Percentiles rank a stretch among this genome's conserved stretches.
phyloP scores from a whole-genome alignment of 225 moss, liverwort and hornwort genomes.

The Bryum argenteum region DNA sequence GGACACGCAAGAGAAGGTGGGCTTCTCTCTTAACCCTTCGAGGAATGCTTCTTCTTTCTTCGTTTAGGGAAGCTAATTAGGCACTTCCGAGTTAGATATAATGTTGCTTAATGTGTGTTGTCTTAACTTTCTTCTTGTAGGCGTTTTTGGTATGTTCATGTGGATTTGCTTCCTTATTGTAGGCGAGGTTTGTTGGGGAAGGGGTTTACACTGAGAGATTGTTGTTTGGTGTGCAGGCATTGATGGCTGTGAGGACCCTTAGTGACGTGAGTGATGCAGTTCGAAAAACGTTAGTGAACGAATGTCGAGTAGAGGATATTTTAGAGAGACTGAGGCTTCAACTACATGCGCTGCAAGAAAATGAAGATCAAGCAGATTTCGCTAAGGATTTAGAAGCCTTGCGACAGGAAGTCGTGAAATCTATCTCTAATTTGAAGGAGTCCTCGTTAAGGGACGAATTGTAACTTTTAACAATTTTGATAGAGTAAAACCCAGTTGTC shows the following conservation, averaged over 20 bases:
- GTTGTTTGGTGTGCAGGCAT: conserved; percentile 61
- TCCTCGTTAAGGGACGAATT: conserved; percentile 38
- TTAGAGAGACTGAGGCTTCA: conserved; percentile 59
- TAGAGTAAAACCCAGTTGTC: not conserved
- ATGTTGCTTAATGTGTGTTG: not conserved
- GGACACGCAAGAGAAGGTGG: conserved; percentile 93
- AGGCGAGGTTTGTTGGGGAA: not conserved
- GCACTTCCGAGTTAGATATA: not conserved
- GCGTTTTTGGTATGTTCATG: not conserved
- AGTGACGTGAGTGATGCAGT: conserved; percentile 49
- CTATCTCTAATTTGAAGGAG: conserved; percentile 22
- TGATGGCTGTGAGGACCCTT: conserved; percentile 77
- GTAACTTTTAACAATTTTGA: conserved; percentile 18
- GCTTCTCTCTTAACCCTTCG: not conserved
- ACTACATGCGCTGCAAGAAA: conserved; percentile 40
- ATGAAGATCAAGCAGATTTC: conserved; percentile 68
- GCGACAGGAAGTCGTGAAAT: conserved; percentile 62
- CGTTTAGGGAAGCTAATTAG: not conserved
- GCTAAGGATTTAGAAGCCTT: conserved; percentile 72
- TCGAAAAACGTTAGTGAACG: conserved; percentile 47
- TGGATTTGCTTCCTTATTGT: not conserved
- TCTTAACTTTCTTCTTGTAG: not conserved
- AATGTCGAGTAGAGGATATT: conserved; percentile 51
- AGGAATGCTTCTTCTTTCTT: not conserved
- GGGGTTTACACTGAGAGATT: not conserved